phyloP scores from a whole-genome alignment of 495 filamentous ascomycete genomes.

The Xylaria intraflava region DNA sequence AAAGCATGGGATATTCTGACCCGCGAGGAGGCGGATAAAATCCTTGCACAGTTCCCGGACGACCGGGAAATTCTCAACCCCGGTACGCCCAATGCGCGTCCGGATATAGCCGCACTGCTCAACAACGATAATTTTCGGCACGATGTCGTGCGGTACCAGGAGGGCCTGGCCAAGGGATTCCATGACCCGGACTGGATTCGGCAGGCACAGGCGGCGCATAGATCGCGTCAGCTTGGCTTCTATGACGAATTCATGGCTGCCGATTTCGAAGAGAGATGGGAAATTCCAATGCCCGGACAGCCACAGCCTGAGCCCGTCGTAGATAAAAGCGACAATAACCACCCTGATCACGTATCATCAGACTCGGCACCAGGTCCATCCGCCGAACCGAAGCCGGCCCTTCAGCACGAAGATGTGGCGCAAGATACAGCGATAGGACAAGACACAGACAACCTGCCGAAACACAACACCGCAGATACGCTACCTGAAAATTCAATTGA shows the following conservation, averaged over 20 bases:
- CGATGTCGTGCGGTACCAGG: constrained; percentile 35
- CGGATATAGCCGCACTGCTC: constrained; percentile 28
- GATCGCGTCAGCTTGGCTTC: constrained; percentile 55
- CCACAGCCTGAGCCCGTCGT: neutral
- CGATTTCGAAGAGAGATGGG: constrained; percentile 66
- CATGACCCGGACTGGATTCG: constrained; percentile 61
- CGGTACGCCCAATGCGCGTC: constrained; percentile 28
- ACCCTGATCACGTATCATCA: neutral
- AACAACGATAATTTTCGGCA: constrained; percentile 42
- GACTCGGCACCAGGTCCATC: neutral
- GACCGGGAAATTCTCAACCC: constrained; percentile 29
- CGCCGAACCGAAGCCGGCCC: neutral
- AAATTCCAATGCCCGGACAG: constrained; percentile 42
- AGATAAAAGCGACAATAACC: neutral
- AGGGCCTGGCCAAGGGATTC: constrained; percentile 54
- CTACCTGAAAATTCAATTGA: neutral
- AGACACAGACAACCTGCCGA: neutral
- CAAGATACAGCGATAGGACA: neutral
- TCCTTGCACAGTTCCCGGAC: constrained; percentile 53
- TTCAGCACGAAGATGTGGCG: neutral
- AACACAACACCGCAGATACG: neutral
- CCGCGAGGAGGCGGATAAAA: constrained; percentile 47
- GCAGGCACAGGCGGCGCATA: constrained; percentile 56
- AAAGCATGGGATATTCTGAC: constrained; percentile 54
- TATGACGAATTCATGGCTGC: constrained; percentile 63